Conservation (phyloP, 345 rosid species). For the Dovyalis caffra region DNA sequence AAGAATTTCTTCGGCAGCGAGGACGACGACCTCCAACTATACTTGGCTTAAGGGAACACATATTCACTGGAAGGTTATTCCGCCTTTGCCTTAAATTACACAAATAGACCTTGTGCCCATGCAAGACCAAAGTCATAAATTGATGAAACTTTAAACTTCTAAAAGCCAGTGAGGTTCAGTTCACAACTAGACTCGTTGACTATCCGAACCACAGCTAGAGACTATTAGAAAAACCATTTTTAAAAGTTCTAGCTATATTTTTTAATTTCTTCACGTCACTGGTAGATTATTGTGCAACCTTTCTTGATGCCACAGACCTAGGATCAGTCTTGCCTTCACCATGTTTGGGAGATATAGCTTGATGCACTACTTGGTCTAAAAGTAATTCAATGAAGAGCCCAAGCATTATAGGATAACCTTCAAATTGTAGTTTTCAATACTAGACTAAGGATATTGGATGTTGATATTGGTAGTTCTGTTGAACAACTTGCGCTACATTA, state of each 20-base stretch:
- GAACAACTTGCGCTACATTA: no score
- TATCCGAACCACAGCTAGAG: neutral
- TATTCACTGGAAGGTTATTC: constrained; percentile 90
- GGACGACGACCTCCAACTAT: constrained; percentile 81
- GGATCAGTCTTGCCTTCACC: no score
- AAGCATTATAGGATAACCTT: no score
- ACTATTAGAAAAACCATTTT: neutral
- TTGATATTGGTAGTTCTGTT: no score
- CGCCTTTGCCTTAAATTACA: neutral
- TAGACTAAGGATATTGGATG: no score
- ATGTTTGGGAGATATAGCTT: no score
- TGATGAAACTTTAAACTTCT: constrained; percentile 5
- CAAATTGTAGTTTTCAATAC: no score
- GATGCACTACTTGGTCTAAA: no score
- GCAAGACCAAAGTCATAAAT: constrained; percentile 2
- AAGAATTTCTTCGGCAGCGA: constrained; percentile 72
- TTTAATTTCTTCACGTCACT: neutral
- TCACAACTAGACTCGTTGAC: neutral
- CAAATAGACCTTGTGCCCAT: neutral
- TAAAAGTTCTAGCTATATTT: neutral
- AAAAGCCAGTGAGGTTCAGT: neutral
- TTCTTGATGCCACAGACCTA: no score
- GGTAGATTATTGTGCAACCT: no score
- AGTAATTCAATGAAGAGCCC: no score
- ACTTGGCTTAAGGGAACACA: constrained; percentile 90